Conservation (phyloP, 305 asterid genomes). For the Fraxinus floribunda region DNA sequence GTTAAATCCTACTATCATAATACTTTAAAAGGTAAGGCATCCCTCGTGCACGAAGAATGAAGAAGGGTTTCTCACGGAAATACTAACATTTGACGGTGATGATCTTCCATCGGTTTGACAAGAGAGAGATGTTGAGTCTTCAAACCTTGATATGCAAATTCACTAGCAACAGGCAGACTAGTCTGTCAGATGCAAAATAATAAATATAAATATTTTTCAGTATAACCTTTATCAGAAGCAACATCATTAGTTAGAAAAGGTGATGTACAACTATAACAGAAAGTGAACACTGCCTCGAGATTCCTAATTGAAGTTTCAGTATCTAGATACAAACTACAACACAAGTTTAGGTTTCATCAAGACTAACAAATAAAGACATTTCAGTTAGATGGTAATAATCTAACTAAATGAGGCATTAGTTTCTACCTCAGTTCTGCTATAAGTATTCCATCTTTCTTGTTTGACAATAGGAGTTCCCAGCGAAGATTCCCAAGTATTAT, state of each 20-base stretch:
- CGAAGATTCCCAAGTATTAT: conserved; percentile 39
- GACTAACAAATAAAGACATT: conserved; percentile 8
- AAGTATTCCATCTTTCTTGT: conserved; percentile 43
- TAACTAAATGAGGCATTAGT: conserved; percentile 5
- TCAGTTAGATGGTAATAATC: conserved; percentile 3
- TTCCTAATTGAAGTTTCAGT: conserved; percentile 15
- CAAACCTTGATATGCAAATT: conserved; percentile 43
- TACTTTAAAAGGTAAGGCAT: not conserved
- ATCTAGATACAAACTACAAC: not conserved
- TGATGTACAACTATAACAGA: conserved; percentile 10
- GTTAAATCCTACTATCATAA: not conserved
- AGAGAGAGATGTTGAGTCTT: conserved; percentile 34
- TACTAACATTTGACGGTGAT: conserved; percentile 60
- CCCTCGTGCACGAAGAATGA: conserved; percentile 4
- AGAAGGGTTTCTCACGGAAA: conserved; percentile 18
- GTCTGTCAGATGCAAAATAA: conserved; percentile 43
- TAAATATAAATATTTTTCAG: not conserved
- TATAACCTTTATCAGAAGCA: conserved; percentile 20
- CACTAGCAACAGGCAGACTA: conserved; percentile 39
- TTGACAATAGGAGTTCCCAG: conserved; percentile 46
- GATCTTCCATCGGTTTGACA: conserved; percentile 51
- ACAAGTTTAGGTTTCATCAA: not conserved
- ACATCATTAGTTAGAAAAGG: conserved; percentile 10
- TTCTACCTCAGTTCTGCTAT: conserved; percentile 51
- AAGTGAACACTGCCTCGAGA: not conserved